These are phyloP conservation scores for Yamadazyma membranifaciens DNA, from an alignment of 1,139 yeast genomes.

Conservation along the genomic window DNA sequence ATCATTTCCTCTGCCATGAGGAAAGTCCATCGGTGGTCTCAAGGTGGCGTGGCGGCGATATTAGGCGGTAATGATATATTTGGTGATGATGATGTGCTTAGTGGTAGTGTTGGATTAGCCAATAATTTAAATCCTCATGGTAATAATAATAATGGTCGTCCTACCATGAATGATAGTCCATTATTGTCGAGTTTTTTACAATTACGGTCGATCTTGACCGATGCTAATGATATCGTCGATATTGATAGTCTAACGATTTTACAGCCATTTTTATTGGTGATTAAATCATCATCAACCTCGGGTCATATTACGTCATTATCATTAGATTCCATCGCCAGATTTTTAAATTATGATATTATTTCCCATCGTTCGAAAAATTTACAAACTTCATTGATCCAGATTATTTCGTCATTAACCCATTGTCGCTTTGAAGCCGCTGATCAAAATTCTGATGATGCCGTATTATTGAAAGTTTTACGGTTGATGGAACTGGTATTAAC, in stretches of 20 bases:
- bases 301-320: slow-evolving; percentile 86
- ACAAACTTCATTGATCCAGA: slow-evolving; percentile 53
- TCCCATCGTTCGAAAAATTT: slow-evolving; percentile 42
- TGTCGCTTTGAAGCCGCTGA: slow-evolving; percentile 96
- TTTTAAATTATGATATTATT: slow-evolving; percentile 63
- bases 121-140: slow-evolving; percentile 13
- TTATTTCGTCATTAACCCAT: slow-evolving; percentile 80
- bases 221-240: slow-evolving; percentile 48
- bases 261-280: slow-evolving; percentile 85
- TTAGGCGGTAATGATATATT: slow-evolving; percentile 58
- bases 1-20: slow-evolving; percentile 89
- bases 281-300: slow-evolving; percentile 80
- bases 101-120: slow-evolving; percentile 25
- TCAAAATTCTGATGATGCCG: slow-evolving; percentile 90
- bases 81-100: slow-evolving; percentile 37
- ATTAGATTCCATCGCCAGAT: slow-evolving; percentile 69
- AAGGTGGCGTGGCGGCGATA: slow-evolving; percentile 86
- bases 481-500: slow-evolving; percentile 68
- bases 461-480: slow-evolving; percentile 75
- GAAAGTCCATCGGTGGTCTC: slow-evolving; percentile 76
- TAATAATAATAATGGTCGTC: not conserved
- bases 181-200: slow-evolving; percentile 80
- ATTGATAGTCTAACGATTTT: slow-evolving; percentile 73
- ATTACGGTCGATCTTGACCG: slow-evolving; percentile 67
- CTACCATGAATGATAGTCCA: slow-evolving; percentile 49